Conservation (phyloP, 2,329 filamentous ascomycete species). For the Fusarium austroafricanum region DNA sequence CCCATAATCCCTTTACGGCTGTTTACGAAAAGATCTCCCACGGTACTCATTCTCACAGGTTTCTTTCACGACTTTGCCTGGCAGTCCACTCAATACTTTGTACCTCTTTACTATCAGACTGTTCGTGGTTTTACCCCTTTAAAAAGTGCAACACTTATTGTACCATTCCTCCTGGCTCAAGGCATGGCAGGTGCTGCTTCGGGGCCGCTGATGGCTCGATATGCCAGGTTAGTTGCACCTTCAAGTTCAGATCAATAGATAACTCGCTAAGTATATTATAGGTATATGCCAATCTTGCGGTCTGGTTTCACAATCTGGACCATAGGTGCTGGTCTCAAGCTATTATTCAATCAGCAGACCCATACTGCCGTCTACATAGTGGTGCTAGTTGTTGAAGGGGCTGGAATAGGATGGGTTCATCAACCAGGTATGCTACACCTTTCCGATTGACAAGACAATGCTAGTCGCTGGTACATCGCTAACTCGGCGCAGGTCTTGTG, state of each 20-base stretch:
- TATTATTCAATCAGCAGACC: neutral
- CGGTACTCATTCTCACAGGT: neutral
- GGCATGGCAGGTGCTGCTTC: constrained; percentile 1
- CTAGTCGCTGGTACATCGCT: too few relatives aligned
- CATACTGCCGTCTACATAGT: neutral
- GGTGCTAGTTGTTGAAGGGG: neutral
- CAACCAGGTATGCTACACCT: too few relatives aligned
- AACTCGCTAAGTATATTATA: rapidly evolving
- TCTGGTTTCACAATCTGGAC: neutral
- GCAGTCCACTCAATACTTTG: constrained; percentile 11
- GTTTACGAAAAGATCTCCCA: neutral
- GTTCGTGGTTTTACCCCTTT: neutral
- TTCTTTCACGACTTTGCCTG: constrained; percentile 11
- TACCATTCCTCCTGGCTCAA: neutral
- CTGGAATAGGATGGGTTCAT: constrained; percentile 6
- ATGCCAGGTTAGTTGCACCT: neutral
- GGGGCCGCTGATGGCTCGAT: neutral
- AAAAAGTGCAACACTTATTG: neutral
- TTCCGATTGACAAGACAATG: too few relatives aligned
- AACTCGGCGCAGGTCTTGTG: neutral
- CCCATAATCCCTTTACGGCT: constrained; percentile 73
- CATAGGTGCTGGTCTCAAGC: neutral
- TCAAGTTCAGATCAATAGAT: rapidly evolving
- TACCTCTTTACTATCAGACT: neutral
- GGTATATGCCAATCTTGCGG: neutral